phyloP scores from a whole-genome alignment of 179 eudicot species.

The Camellia oleifera region DNA sequence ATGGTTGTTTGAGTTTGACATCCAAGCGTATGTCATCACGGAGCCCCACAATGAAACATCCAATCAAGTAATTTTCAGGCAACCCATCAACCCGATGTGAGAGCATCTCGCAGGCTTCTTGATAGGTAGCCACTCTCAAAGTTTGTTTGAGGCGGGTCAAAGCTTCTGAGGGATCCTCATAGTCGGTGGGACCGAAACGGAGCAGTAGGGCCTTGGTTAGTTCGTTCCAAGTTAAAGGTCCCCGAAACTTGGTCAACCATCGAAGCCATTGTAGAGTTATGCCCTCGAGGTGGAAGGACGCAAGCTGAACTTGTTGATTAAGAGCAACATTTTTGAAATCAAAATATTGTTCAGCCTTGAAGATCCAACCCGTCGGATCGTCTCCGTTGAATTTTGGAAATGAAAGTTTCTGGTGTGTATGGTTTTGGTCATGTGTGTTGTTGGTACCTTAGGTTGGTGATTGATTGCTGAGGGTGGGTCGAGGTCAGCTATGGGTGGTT shows the following conservation, averaged over 20 bases:
- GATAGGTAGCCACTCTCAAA: background rate
- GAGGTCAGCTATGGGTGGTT: background rate
- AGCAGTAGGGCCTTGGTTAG: background rate
- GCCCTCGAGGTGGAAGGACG: slow-evolving; percentile 11
- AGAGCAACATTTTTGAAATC: background rate
- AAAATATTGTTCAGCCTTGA: slow-evolving; percentile 12
- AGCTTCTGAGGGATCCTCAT: background rate
- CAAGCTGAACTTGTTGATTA: background rate
- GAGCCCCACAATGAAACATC: background rate
- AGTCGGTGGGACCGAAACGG: background rate
- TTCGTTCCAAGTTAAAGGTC: background rate
- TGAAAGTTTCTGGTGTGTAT: background rate
- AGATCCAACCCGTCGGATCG: slow-evolving; percentile 9
- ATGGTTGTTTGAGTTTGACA: background rate
- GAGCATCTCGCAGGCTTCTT: slow-evolving; percentile 4
- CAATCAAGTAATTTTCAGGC: background rate
- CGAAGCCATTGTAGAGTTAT: slow-evolving; percentile 9
- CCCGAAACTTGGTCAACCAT: background rate
- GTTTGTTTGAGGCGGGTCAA: background rate
- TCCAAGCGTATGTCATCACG: background rate
- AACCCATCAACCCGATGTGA: background rate
- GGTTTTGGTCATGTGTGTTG: background rate
- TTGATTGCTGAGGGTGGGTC: background rate
- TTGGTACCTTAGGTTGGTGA: background rate
- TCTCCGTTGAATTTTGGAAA: slow-evolving; percentile 10